phyloP scores from a whole-genome alignment of 192 early-diverging fungal genomes.

The Neocallimastix lanati region DNA sequence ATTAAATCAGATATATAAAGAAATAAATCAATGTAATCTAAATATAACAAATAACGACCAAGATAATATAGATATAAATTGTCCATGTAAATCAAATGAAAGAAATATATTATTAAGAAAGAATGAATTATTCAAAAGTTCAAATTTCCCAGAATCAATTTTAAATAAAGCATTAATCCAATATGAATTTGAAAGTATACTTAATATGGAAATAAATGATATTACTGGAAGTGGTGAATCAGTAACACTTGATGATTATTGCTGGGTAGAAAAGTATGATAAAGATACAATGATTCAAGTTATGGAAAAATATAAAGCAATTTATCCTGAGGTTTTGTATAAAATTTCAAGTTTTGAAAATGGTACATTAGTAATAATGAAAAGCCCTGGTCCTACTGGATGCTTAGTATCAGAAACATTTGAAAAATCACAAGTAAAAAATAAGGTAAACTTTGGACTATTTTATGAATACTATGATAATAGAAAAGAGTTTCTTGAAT shows the following conservation, averaged over 20 bases:
- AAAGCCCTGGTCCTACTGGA: neutral
- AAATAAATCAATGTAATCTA: neutral
- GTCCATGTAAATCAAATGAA: neutral
- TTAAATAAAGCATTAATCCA: neutral
- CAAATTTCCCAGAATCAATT: neutral
- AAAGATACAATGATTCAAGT: neutral
- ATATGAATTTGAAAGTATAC: neutral
- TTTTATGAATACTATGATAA: neutral
- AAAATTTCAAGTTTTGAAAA: neutral
- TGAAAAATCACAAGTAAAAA: neutral
- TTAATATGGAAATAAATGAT: neutral
- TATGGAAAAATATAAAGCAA: neutral
- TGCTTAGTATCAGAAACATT: neutral
- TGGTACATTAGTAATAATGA: neutral
- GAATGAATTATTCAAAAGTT: neutral
- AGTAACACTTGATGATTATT: neutral
- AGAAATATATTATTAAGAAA: neutral
- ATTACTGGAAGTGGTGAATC: neutral
- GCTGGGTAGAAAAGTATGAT: neutral
- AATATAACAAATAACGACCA: neutral
- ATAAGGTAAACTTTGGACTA: neutral
- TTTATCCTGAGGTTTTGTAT: neutral
- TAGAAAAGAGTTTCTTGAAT: neutral
- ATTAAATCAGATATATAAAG: neutral
- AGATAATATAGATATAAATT: neutral